Evolutionary conservation across 1,139 yeast genomes (phyloP), one percentile per base, ranked within the genome.

Genomic region (Debaryomyces singareniensis): DNA sequence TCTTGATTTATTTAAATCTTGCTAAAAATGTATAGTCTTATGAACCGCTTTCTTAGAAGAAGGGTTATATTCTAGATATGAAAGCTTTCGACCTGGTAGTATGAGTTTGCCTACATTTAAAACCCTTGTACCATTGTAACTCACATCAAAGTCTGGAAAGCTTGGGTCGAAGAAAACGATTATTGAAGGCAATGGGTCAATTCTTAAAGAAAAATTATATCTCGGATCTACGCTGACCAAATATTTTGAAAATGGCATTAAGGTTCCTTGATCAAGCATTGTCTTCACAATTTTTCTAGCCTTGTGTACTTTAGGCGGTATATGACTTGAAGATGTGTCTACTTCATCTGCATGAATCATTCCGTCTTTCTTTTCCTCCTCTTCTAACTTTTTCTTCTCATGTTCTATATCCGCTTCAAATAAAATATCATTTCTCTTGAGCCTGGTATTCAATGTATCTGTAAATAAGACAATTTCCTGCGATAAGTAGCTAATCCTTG

Each of bases 71-170:
- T 84, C 95, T 15, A 78, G 58, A 58, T 84, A 89, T 39, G 75
- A 73, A 24, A 80, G 63, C 34, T 56, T 65, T 29, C 74, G 61
- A 25, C 67, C 63, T 15, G 55, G 55, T 16, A 61, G 56, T 9
- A 76, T 44, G 31, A 84, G 70, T 15, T 53, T 53, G 0, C 93
- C 84, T 0, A 93, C 71, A 44, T 87, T 91, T 23, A 85, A 49
- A 16, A 84, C 82, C 49, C 75, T 77, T 48, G 96, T 85, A 2
- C 91, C 95, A 45, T 83, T 82, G 49, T 85, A 86, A 0, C 83
- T 75, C 21, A 83, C 76, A 36, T 82, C 85, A 49, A 82, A 83
- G 31, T 67, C 62, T 4, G 87, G 85, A 3, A 84, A 74, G 0
- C 80, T 65, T 2, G 82, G 55, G 49, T 91, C 97, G 22, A 75